These are phyloP conservation scores for Echinochloa phyllopogon DNA, from an alignment of 176 grass and related monocot species.

Conservation along the genomic window DNA sequence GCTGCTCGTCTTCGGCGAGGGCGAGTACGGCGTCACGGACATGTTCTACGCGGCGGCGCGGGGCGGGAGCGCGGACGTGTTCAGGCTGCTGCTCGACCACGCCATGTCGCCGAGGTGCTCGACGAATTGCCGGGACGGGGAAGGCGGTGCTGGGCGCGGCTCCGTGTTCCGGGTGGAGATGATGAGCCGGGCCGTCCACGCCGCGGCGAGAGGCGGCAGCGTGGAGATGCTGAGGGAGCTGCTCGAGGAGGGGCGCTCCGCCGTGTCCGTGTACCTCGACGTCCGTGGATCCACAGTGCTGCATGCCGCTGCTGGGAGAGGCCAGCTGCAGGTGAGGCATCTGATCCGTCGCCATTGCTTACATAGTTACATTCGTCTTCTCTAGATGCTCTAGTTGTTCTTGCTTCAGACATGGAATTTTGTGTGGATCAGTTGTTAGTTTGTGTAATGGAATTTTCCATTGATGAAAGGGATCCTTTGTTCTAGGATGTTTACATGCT, in stretches of 20 bases:
- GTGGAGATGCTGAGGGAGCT: conserved; percentile 79
- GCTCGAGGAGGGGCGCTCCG: conserved; percentile 46
- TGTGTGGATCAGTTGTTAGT: neutral
- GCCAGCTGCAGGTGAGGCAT: conserved; percentile 77
- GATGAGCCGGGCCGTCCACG: conserved; percentile 80
- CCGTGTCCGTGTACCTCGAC: conserved; percentile 70
- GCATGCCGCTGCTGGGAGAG: conserved; percentile 80
- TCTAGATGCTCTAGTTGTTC: neutral
- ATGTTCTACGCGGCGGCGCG: conserved; percentile 85
- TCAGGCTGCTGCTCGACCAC: conserved; percentile 71
- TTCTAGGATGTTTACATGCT: conserved; percentile 1
- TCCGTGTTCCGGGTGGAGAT: conserved; percentile 75
- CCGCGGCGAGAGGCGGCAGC: conserved; percentile 78
- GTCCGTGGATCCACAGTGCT: conserved; percentile 80
- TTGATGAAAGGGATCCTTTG: neutral
- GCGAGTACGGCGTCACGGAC: conserved; percentile 94
- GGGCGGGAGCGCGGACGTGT: conserved; percentile 58
- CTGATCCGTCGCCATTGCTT: conserved; percentile 17
- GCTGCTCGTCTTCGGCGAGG: conserved; percentile 88
- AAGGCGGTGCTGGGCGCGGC: conserved; percentile 24
- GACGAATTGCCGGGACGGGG: conserved; percentile 39
- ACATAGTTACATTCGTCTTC: neutral
- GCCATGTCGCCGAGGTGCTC: conserved; percentile 70
- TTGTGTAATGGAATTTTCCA: neutral
- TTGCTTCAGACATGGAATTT: neutral